Evolutionary conservation across 176 grass and related monocot genomes (phyloP).

Genomic region (Lolium rigidum): DNA sequence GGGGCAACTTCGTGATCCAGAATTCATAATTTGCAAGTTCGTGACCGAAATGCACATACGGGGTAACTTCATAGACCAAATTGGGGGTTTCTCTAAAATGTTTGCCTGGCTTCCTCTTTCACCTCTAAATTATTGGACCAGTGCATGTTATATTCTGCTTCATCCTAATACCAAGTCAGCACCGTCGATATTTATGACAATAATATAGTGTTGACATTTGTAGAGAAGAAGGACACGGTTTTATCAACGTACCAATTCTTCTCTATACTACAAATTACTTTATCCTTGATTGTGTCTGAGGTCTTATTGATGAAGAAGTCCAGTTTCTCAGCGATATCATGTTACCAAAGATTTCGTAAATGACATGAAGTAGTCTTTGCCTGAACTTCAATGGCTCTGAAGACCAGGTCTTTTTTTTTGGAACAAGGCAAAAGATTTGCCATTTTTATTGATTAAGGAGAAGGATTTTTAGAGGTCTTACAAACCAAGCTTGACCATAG

Average conservation of each 20-base stretch:
- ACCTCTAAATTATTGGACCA: not conserved
- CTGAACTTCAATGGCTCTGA: not conserved
- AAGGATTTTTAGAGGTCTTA: too few relatives aligned
- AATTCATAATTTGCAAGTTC: too few relatives aligned
- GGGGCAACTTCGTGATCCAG: too few relatives aligned
- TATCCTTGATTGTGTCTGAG: not conserved
- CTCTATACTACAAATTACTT: not conserved
- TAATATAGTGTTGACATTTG: not conserved
- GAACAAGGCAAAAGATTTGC: too few relatives aligned
- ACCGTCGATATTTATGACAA: not conserved
- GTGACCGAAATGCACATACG: too few relatives aligned
- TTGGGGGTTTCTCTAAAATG: too few relatives aligned
- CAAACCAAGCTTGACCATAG: too few relatives aligned
- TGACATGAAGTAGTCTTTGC: not conserved
- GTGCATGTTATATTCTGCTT: not conserved
- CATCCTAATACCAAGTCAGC: not conserved
- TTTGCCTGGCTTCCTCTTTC: not conserved
- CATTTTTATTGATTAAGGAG: too few relatives aligned
- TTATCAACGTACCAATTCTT: not conserved
- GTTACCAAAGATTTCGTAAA: constrained; percentile 9
- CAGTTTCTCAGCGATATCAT: not conserved
- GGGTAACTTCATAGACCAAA: too few relatives aligned
- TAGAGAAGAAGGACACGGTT: not conserved
- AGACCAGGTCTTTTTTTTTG: not conserved
- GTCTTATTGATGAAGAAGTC: not conserved